Evolutionary conservation across 768 basidiomycete genomes (phyloP).

Genomic region (Mycena belliarum): DNA sequence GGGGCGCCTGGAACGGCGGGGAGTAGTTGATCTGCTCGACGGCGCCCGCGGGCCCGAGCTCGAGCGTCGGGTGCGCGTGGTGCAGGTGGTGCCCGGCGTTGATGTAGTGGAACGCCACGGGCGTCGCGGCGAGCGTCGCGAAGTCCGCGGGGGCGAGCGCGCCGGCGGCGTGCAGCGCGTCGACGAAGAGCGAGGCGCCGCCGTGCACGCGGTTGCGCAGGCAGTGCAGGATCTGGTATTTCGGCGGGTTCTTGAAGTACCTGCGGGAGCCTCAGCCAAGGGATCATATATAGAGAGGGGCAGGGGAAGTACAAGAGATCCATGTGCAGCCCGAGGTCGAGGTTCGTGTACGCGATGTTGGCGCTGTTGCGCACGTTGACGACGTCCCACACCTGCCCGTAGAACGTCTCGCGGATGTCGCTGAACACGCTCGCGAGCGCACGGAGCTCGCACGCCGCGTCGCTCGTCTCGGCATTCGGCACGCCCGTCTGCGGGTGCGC

Average conservation of each 20-base stretch:
- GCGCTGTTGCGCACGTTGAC: slow-evolving; percentile 68
- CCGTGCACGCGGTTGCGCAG: slow-evolving; percentile 82
- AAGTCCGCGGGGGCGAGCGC: slow-evolving; percentile 59
- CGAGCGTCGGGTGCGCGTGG: slow-evolving; percentile 72
- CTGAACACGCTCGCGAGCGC: slow-evolving; percentile 70
- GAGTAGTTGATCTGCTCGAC: slow-evolving; percentile 85
- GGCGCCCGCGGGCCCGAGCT: slow-evolving; percentile 39
- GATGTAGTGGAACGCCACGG: slow-evolving; percentile 88
- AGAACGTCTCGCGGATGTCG: slow-evolving; percentile 83
- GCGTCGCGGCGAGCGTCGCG: slow-evolving; percentile 55
- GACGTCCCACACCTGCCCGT: slow-evolving; percentile 89
- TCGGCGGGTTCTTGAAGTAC: slow-evolving; percentile 89
- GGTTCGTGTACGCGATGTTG: slow-evolving; percentile 95
- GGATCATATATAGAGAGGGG: not conserved
- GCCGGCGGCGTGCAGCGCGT: slow-evolving; percentile 67
- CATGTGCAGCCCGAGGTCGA: slow-evolving; percentile 88
- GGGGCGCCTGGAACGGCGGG: slow-evolving; percentile 91
- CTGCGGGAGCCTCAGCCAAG: slow-evolving; percentile 39
- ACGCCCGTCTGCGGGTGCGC: slow-evolving; percentile 44
- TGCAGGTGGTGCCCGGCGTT: slow-evolving; percentile 88
- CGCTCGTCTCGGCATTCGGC: slow-evolving; percentile 58
- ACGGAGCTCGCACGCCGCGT: slow-evolving; percentile 66
- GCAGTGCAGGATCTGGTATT: slow-evolving; percentile 91
- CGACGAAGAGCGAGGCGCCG: slow-evolving; percentile 85
- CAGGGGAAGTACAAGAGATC: slow-evolving; percentile 73